phyloP scores from a whole-genome alignment of 75 land plant genomes.

The Cunninghamia lanceolata region DNA sequence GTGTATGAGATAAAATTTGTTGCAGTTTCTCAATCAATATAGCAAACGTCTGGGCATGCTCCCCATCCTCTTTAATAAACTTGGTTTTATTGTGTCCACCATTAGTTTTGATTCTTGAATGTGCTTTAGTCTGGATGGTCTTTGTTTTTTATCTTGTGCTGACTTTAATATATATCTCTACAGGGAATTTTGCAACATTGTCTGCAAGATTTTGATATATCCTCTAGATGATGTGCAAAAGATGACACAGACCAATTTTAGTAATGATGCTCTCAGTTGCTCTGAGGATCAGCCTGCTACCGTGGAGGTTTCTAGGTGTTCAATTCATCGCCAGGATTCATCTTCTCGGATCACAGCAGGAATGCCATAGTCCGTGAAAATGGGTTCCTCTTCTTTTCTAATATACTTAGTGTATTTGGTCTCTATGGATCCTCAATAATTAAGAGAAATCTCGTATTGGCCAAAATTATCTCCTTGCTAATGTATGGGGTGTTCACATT shows the following conservation, averaged over 20 bases:
- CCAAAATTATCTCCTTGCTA: background rate
- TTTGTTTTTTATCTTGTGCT: background rate
- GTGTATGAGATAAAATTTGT: background rate
- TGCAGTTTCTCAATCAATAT: background rate
- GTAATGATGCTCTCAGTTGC: constrained; percentile 51
- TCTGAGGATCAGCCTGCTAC: constrained; percentile 43
- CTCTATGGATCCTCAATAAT: background rate
- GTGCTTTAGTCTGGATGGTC: background rate
- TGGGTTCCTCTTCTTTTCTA: background rate
- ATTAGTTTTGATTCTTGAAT: background rate
- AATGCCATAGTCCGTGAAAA: background rate
- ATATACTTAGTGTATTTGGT: background rate
- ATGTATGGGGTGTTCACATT: background rate
- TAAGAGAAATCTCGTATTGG: background rate
- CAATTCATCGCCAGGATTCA: constrained; percentile 38
- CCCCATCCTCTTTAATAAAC: background rate
- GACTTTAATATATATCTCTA: background rate
- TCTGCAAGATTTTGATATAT: constrained; percentile 52
- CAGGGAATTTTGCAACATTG: constrained; percentile 60
- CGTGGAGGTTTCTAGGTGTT: constrained; percentile 39
- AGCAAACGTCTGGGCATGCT: background rate
- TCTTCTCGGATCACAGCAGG: constrained; percentile 28
- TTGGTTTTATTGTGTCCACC: background rate
- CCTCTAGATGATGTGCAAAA: constrained; percentile 58
- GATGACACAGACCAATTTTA: constrained; percentile 28